Base-by-base conservation (phyloP, 75 land plant genomes). In the Isoetes taiwanensis region DNA sequence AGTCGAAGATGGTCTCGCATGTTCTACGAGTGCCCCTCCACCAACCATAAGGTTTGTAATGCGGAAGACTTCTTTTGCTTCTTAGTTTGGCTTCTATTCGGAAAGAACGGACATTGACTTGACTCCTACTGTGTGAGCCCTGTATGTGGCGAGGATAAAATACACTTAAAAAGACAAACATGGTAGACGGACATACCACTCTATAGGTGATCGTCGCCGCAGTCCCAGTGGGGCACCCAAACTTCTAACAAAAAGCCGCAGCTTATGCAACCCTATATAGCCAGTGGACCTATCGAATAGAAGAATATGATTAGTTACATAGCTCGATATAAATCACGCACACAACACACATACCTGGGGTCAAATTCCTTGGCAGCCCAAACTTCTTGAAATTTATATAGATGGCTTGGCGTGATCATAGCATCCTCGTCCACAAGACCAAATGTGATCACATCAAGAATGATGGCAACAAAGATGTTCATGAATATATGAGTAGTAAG, bases 381-480 rank as follows among this genome's bases (percentile, higher is more conserved):
- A 25, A 71, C 30, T 8, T 3, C 23, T 57, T 63, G 66, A 52
- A 31, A 71, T 27, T 41, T 38, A 12, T 31, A 35, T 19, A 71
- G 58, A 27, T 71, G 30, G 25, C 33, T 34, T 1, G 73, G 67
- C 32, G 73, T 58, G 2, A 71, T 35, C 37, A 71, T 71, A 14
- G 73, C 42, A 16, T 71, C 60, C 59, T 71, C 73, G 32, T 71
- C 64, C 28, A 71, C 54, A 37, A 71, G 55, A 0, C 73, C 73
- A 53, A 71, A 71, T 0, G 73, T 71, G 38, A 71, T 71, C 32
- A 57, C 55, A 46, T 71, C 73, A 12, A 71, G 41, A n/a, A 71
- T 71, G 26, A 55, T 67, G 21, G 73, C 73, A 25, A 71, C 67
- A 57, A 71, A 71, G 19, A 71, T 28, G 32, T 71, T 71, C 52